Base-by-base conservation (phyloP, 2,329 filamentous ascomycete species). In the Calonectria crousiana region DNA sequence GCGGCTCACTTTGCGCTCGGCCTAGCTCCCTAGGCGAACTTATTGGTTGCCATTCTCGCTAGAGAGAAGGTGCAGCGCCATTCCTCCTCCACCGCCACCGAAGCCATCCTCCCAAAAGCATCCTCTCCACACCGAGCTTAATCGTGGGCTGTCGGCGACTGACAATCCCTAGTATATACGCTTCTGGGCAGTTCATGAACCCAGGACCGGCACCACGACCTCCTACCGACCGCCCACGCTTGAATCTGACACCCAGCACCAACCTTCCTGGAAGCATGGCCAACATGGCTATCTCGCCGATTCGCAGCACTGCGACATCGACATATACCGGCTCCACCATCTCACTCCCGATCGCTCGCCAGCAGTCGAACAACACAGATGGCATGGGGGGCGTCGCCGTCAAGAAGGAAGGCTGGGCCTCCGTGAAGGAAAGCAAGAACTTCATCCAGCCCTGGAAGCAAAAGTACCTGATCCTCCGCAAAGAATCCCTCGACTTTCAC, bases 131-230 rank as follows among this genome's bases (percentile, higher is more conserved):
- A 53, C 32, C 30, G 28, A 68, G 30, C 41, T 64, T 38, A 69
- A n/a, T 47, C 26, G 38, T 60, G 30, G n/a, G 49, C 26, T 47
- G 58, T 52, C 41, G 38, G 69, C 53, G 71, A 72, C 79, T 81
- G 71, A 81, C 74, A 58, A 69, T 58, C 60, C 38, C 36, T 38
- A 38, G 90, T 82, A 85, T 90, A 80, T 93, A 92, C 82, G 86
- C 90, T 52, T 87, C 88, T 77, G 90, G 89, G 81, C 91, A 92
- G 85, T 98, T 98, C 88, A 97, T 98, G 94, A 98, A 98, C 85
- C 95, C 97, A 76, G 95, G 97, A 78, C 96, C 97, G 80, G 96
- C 97, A 79, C 97, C 97, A 78, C 93, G 94, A 81, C 96, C 97
- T 75, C 97, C 96, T 26, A 93, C 91, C 74, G 95, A 97, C 82